phyloP scores from a whole-genome alignment of 148 eudicot genomes.

The Vaccinium myrtillus region DNA sequence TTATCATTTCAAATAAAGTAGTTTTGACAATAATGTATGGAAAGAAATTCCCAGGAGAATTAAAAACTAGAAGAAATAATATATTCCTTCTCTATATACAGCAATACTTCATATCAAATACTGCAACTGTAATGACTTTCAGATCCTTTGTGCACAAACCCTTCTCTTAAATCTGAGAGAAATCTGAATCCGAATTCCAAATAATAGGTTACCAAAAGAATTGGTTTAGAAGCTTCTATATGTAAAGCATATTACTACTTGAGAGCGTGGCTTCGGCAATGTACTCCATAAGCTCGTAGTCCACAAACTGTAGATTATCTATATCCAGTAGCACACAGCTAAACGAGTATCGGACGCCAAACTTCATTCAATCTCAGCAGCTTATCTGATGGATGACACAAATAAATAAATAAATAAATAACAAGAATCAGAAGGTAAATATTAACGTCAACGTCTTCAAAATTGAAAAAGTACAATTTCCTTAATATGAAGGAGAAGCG shows the following conservation, averaged over 20 bases:
- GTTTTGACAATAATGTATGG: not conserved
- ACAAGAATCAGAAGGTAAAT: not conserved
- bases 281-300: not conserved
- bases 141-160: not conserved
- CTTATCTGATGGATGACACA: slow-evolving; percentile 6
- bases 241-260: not conserved
- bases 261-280: not conserved
- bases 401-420: not conserved
- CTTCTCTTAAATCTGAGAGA: not conserved
- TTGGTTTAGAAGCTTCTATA: not conserved
- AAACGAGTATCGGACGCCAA: no score
- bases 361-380: no score
- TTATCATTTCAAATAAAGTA: not conserved
- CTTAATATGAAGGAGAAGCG: no score
- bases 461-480: not conserved
- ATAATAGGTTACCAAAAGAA: not conserved
- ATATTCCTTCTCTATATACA: slow-evolving; percentile 2
- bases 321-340: slow-evolving; percentile 7
- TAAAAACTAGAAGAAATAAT: not conserved
- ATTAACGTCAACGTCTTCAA: not conserved
- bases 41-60: not conserved
- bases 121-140: not conserved
- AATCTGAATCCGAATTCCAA: not conserved
- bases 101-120: not conserved
- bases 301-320: not conserved